A percentile compares a stretch with the other conserved stretches of the same genome.
Evolutionary conservation across 2,329 filamentous ascomycete species (phyloP).

Genomic region (Ophiostoma montium): DNA sequence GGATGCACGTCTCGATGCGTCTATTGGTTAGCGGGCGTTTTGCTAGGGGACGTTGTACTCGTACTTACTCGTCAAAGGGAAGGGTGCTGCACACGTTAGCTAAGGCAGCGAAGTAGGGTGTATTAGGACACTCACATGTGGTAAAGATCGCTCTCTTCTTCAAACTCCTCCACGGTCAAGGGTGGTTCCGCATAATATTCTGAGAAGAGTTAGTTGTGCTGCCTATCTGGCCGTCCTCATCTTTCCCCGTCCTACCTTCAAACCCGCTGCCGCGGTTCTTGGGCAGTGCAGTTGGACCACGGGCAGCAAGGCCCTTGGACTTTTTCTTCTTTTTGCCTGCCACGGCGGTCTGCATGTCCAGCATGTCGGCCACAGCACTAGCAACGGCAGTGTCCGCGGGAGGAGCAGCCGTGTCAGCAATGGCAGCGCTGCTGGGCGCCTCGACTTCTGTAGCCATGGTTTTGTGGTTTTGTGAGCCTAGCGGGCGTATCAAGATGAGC

Average conservation of each 20-base stretch:
- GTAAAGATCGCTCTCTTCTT: slow-evolving; percentile 55
- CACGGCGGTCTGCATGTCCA: slow-evolving; percentile 2
- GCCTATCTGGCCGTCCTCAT: no score
- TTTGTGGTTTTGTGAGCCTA: no score
- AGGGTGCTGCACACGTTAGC: neutral
- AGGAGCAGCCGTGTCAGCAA: neutral
- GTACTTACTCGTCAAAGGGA: slow-evolving; percentile 10
- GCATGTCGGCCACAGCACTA: neutral
- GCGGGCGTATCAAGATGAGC: no score
- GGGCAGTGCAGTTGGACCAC: slow-evolving; percentile 27
- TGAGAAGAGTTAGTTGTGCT: slow-evolving; percentile 14
- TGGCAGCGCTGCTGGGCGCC: neutral
- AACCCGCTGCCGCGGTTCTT: slow-evolving; percentile 48
- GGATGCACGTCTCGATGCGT: slow-evolving; percentile 74
- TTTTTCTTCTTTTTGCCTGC: slow-evolving; percentile 24
- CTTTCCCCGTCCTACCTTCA: slow-evolving; percentile 32
- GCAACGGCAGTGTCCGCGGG: no score
- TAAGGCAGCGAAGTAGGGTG: neutral
- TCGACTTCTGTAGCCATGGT: neutral
- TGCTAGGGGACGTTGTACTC: neutral
- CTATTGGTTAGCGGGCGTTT: slow-evolving; percentile 24
- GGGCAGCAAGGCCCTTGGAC: slow-evolving; percentile 21
- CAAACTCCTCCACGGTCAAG: slow-evolving; percentile 53
- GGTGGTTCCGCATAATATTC: slow-evolving; percentile 71
- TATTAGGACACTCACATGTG: slow-evolving; percentile 34